phyloP scores from a whole-genome alignment of 805 yeast species.

The Priceomyces haplophilus region DNA sequence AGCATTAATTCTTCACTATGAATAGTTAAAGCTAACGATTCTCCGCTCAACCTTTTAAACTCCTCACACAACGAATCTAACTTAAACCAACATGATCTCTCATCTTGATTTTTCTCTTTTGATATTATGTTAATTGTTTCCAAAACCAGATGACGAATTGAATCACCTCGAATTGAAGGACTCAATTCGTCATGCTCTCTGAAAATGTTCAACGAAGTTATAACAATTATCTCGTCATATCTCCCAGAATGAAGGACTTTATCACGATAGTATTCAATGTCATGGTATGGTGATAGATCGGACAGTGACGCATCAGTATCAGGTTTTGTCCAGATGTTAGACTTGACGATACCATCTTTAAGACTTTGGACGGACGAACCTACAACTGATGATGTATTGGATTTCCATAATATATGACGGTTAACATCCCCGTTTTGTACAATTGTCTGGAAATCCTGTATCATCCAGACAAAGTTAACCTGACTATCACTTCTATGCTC shows the following conservation, averaged over 20 bases:
- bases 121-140: conserved; percentile 19
- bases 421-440: conserved; percentile 5
- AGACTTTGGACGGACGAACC: conserved; percentile 21
- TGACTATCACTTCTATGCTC: conserved; percentile 4
- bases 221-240: conserved; percentile 47
- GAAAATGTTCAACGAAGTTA: conserved; percentile 52
- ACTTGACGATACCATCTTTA: conserved; percentile 12
- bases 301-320: conserved; percentile 10
- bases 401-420: conserved; percentile 56
- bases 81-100: conserved; percentile 58
- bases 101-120: conserved; percentile 24
- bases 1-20: conserved; percentile 14
- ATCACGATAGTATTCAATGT: conserved; percentile 38
- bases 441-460: conserved; percentile 35
- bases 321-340: conserved; percentile 16
- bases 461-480: conserved; percentile 40
- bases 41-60: conserved; percentile 56
- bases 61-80: conserved; percentile 74
- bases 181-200: conserved; percentile 33
- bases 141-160: conserved; percentile 25
- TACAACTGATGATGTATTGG: conserved; percentile 53
- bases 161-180: conserved; percentile 5
- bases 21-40: conserved; percentile 50
- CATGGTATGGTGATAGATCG: conserved; percentile 24
- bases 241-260: conserved; percentile 49